Evolutionary conservation across 2,329 filamentous ascomycete genomes (phyloP), one percentile per base, ranked within the genome.

Genomic region (Cryphonectria naterciae): DNA sequence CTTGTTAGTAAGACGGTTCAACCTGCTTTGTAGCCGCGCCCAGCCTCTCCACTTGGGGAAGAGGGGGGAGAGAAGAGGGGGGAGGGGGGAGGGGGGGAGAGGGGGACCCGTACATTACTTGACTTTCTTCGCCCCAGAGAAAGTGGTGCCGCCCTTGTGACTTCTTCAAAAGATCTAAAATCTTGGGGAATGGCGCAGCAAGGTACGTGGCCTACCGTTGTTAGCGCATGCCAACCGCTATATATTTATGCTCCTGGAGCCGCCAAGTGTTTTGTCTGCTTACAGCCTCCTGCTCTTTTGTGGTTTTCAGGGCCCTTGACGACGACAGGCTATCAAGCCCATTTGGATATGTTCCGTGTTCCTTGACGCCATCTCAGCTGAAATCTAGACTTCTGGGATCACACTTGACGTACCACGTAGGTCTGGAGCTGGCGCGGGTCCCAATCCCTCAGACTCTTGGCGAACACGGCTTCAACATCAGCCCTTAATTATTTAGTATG

Each of bases 241-340:
- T 46, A 19, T 46, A 46, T 5, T 5, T 46, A 4, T 46, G 43
- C 43, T 19, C 43, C 13, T 46, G 43, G 15, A 17, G 43, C 13
- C 15, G 43, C 11, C 7, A 46, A 46, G 43, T 46, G 43, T 46
- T 46, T 1, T 4, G 22, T 22, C 22, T 0, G 49, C 70, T 19
- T 68, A 69, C 70, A 28, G 70, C 58, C n/a, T 72, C 70, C 17
- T 72, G 70, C 17, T 69, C 56, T 28, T 72, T 72, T 0, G 70
- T 67, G 4, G 67, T 72, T 35, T 69, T 69, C 15, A 65, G 19
- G 2, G 61, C 49, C 61, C 67, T 64, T 22, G 2, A 7, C 19
- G 67, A 43, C 11, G 43, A 11, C 1, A 35, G n/a, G 54, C 60
- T 4, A 17, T 39, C 19, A 22, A 41, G 28, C 22, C 63, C 32